Conservation (phyloP, 805 yeast species). For the Yueomyces sinensis region DNA sequence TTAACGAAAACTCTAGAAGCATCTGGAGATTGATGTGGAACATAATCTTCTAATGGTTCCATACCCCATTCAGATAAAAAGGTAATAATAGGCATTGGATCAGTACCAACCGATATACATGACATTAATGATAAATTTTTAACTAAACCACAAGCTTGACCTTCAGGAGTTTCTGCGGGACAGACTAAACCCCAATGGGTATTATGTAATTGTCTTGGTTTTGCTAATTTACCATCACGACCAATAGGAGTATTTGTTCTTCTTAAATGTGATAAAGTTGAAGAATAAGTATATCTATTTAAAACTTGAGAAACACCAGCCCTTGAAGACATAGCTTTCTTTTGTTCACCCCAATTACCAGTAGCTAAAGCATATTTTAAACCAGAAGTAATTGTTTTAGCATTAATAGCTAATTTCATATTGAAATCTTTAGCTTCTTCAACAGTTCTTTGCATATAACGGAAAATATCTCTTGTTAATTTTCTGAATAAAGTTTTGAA, state of each 20-base stretch:
- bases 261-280: slow-evolving; percentile 96
- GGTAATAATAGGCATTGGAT: slow-evolving; percentile 88
- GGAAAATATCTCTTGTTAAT: slow-evolving; percentile 89
- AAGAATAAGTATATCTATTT: slow-evolving; percentile 94
- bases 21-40: slow-evolving; percentile 81
- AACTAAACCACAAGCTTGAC: slow-evolving; percentile 99
- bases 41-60: slow-evolving; percentile 94
- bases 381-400: slow-evolving; percentile 95
- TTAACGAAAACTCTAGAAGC: slow-evolving; percentile 92
- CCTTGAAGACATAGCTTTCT: slow-evolving; percentile 96
- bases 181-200: slow-evolving; percentile 99
- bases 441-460: slow-evolving; percentile 98
- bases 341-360: slow-evolving; percentile 99
- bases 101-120: slow-evolving; percentile 94
- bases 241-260: slow-evolving; percentile 99
- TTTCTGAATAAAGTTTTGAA: slow-evolving; percentile 91
- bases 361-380: slow-evolving; percentile 95
- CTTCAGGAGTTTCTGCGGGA: slow-evolving; percentile 99
- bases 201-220: slow-evolving; percentile 97
- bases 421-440: slow-evolving; percentile 97
- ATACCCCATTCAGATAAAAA: slow-evolving; percentile 98
- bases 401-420: slow-evolving; percentile 90
- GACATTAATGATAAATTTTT: slow-evolving; percentile 94
- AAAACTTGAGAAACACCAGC: slow-evolving; percentile 99
- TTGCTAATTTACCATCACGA: slow-evolving; percentile 96